phyloP scores from a whole-genome alignment of 441 rosid species.

The Populus hybrid region DNA sequence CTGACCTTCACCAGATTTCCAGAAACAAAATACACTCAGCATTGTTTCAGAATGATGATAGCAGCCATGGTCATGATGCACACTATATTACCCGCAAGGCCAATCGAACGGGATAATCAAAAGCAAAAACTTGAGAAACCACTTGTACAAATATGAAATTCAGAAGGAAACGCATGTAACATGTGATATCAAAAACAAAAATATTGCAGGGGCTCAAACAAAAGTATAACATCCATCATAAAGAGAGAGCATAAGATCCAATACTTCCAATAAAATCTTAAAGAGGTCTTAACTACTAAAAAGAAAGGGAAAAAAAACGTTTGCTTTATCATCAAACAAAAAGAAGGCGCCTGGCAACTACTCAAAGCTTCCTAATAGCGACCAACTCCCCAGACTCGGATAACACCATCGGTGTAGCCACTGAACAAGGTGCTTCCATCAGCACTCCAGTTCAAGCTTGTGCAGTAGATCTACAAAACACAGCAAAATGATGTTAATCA shows the following conservation, averaged over 20 bases:
- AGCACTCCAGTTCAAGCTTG: conserved; percentile 87
- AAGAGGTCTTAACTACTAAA: conserved; percentile 13
- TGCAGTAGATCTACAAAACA: conserved; percentile 74
- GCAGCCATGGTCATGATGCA: background rate
- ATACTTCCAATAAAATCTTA: conserved; percentile 26
- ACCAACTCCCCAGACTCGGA: conserved; percentile 96
- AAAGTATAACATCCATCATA: conserved; percentile 19
- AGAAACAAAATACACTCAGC: background rate
- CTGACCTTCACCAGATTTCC: background rate
- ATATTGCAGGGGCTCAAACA: conserved; percentile 22
- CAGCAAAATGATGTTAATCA: background rate
- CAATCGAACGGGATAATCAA: background rate
- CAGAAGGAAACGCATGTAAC: background rate
- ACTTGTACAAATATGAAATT: background rate
- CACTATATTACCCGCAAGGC: background rate
- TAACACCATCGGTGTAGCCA: conserved; percentile 93
- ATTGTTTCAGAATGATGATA: too few relatives aligned
- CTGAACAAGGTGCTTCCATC: conserved; percentile 97
- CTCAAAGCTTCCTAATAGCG: conserved; percentile 47
- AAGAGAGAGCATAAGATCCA: conserved; percentile 17
- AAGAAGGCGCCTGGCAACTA: background rate
- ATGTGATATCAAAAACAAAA: conserved; percentile 8
- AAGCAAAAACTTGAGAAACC: background rate
- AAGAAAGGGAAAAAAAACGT: background rate
- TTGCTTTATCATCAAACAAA: background rate